A percentile compares a stretch with the other conserved stretches of the same genome.
These are phyloP conservation scores for Euphorbia tirucalli DNA, from an alignment of 345 rosid species.

Conservation along the genomic window DNA sequence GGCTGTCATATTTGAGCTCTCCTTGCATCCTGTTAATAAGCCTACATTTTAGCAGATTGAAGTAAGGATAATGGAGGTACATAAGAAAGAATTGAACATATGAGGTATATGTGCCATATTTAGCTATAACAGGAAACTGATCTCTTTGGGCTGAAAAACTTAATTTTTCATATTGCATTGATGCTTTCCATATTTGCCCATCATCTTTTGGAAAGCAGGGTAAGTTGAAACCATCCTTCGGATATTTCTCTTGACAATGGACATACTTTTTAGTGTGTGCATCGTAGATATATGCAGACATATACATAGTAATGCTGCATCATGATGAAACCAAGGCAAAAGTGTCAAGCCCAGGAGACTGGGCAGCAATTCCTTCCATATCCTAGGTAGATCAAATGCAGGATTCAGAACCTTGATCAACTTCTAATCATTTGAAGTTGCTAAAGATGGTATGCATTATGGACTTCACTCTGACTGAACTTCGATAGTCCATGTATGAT, in stretches of 20 bases:
- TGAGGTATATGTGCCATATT: background rate
- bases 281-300: too few species aligned
- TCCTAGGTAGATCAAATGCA: too few species aligned
- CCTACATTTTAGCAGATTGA: background rate
- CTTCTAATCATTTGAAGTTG: too few species aligned
- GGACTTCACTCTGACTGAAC: background rate
- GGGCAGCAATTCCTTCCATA: too few species aligned
- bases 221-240: constrained; percentile 3
- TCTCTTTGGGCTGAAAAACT: background rate
- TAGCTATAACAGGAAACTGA: constrained; percentile 2
- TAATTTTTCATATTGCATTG: background rate
- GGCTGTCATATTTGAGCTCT: constrained; percentile 1
- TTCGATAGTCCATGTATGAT: background rate
- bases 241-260: background rate
- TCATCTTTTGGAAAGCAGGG: constrained; percentile 1
- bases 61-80: background rate
- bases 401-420: too few species aligned
- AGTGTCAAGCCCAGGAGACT: background rate
- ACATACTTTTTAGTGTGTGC: too few species aligned
- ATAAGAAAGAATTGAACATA: background rate
- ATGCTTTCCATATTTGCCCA: background rate
- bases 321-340: background rate
- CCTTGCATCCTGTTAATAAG: background rate
- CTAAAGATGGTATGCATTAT: background rate
- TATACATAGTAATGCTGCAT: background rate